Percentiles rank a stretch among this genome's conserved stretches.
phyloP scores from a whole-genome alignment of 345 rosid species.

The Hypericum androsaemum region DNA sequence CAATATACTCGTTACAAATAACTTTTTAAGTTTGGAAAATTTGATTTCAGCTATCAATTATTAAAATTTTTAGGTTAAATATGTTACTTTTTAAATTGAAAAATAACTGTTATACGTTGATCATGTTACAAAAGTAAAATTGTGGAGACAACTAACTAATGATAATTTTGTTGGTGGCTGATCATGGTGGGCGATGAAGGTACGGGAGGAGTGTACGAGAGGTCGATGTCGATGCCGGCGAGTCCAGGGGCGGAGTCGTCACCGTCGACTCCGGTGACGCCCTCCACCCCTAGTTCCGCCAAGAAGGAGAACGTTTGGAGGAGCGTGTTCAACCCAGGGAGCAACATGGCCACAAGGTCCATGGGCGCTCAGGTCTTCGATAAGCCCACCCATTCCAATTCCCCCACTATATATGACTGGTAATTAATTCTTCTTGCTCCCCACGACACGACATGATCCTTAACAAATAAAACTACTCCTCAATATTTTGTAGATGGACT shows the following conservation, averaged over 20 bases:
- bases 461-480: too few relatives aligned
- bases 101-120: too few relatives aligned
- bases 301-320: conserved; percentile 92
- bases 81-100: too few relatives aligned
- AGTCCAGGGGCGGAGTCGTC: conserved; percentile 54
- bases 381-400: conserved; percentile 62
- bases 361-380: conserved; percentile 61
- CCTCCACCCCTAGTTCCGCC: conserved; percentile 23
- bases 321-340: conserved; percentile 92
- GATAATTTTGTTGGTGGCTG: not conserved
- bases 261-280: conserved; percentile 59
- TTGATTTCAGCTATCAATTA: too few relatives aligned
- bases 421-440: conserved; percentile 18
- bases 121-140: too few relatives aligned
- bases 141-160: too few relatives aligned
- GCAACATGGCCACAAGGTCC: conserved; percentile 71
- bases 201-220: conserved; percentile 40
- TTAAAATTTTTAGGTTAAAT: too few relatives aligned
- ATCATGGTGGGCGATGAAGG: conserved; percentile 28
- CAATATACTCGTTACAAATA: too few relatives aligned
- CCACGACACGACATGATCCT: not conserved
- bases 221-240: conserved; percentile 54
- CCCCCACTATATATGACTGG: conserved; percentile 97
- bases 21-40: too few relatives aligned
- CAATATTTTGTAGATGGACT: too few relatives aligned